These are phyloP conservation scores for Fusarium longipes DNA, from an alignment of 2,329 filamentous ascomycete genomes.

Conservation along the genomic window DNA sequence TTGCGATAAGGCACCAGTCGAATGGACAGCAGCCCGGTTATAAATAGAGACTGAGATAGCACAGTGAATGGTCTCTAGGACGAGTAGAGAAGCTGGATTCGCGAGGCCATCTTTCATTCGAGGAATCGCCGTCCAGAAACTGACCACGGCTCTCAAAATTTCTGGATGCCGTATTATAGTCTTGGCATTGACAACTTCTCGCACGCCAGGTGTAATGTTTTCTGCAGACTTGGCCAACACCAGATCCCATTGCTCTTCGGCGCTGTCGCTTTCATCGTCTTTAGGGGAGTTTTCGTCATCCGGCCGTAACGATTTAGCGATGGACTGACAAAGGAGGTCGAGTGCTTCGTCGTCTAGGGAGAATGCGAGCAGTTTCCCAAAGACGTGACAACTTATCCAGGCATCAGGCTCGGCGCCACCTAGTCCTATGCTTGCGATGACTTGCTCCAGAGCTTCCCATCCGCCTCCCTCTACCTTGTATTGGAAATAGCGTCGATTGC, in stretches of 20 bases:
- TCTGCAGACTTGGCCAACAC: slow-evolving; percentile 53
- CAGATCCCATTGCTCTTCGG: slow-evolving; percentile 54
- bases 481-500: slow-evolving; percentile 89
- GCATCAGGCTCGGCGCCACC: slow-evolving; percentile 74
- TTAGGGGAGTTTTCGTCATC: slow-evolving; percentile 45
- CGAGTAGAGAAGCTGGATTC: slow-evolving; percentile 69
- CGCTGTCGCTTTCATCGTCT: slow-evolving; percentile 49
- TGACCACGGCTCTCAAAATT: slow-evolving; percentile 70
- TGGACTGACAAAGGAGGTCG: slow-evolving; percentile 72
- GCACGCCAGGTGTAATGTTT: slow-evolving; percentile 55
- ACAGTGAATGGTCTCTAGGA: slow-evolving; percentile 72
- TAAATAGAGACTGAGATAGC: slow-evolving; percentile 71
- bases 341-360: slow-evolving; percentile 82
- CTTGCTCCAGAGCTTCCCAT: slow-evolving; percentile 80
- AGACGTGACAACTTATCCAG: slow-evolving; percentile 77
- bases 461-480: slow-evolving; percentile 80
- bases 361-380: slow-evolving; percentile 85
- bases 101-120: slow-evolving; percentile 57
- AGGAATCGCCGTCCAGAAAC: slow-evolving; percentile 72
- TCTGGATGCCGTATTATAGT: slow-evolving; percentile 70
- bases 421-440: slow-evolving; percentile 74
- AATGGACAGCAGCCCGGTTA: slow-evolving; percentile 78
- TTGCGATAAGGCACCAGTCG: slow-evolving; percentile 75
- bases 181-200: slow-evolving; percentile 61
- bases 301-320: slow-evolving; percentile 53